These are phyloP conservation scores for Nasturtium officinale DNA, from an alignment of 345 rosid species.

Conservation along the genomic window DNA sequence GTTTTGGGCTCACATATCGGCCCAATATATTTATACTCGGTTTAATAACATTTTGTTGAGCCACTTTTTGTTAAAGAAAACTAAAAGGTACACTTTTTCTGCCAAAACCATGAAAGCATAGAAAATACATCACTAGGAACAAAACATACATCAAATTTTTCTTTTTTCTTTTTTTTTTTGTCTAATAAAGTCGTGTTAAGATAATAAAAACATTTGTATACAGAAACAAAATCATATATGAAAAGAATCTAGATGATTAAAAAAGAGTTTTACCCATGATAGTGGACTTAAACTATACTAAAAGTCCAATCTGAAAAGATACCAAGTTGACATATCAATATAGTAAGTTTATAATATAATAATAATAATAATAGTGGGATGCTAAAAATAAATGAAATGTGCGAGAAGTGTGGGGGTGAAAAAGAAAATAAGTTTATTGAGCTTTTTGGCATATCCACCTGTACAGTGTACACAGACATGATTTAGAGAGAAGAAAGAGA, in stretches of 20 bases:
- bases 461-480: background rate
- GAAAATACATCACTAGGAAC: background rate
- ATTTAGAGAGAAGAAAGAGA: background rate
- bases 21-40: background rate
- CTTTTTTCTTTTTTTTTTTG: background rate
- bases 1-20: background rate
- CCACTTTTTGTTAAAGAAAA: no score
- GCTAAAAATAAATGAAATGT: background rate
- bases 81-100: no score
- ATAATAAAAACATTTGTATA: background rate
- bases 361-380: background rate
- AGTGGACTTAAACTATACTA: slow-evolving; percentile 1
- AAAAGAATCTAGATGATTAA: background rate
- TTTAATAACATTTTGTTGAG: no score
- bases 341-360: background rate
- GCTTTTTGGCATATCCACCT: slow-evolving; percentile 29
- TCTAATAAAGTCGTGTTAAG: background rate
- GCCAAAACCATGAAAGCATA: no score
- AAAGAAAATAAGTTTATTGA: background rate
- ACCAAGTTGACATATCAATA: slow-evolving; percentile 11
- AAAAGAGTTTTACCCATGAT: background rate
- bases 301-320: slow-evolving; percentile 11
- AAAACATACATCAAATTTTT: background rate
- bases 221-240: background rate
- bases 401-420: slow-evolving; percentile 24